A percentile compares a stretch with the other conserved stretches of the same genome.
phyloP scores from a whole-genome alignment of 139 green algal genomes.

The Coelastrella sp. region DNA sequence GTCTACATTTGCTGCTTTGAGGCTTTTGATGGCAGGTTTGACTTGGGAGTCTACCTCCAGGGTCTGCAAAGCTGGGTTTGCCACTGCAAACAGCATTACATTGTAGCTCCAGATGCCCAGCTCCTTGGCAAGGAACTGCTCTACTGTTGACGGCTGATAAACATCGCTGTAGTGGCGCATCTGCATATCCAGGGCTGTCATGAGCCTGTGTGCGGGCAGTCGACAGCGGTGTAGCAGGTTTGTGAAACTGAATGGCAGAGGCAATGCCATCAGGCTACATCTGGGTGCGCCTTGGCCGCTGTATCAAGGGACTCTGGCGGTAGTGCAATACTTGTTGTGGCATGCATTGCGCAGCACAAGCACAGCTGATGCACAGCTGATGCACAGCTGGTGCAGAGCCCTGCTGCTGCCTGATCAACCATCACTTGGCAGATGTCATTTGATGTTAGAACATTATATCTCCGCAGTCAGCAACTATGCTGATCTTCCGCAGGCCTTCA shows the following conservation, averaged over 20 bases:
- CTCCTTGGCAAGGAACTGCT: slow-evolving; percentile 42
- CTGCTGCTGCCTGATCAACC: no score
- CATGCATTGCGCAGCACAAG: no score
- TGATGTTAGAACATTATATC: not conserved
- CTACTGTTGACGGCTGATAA: slow-evolving; percentile 46
- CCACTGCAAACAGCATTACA: slow-evolving; percentile 56
- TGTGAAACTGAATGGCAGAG: no score
- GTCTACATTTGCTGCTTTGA: slow-evolving; percentile 46
- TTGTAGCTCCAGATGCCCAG: slow-evolving; percentile 47
- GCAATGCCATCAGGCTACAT: no score
- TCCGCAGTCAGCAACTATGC: not conserved
- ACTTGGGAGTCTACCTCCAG: slow-evolving; percentile 30
- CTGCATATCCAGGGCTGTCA: slow-evolving; percentile 14
- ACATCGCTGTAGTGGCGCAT: slow-evolving; percentile 47
- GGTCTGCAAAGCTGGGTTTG: not conserved
- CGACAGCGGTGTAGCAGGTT: no score
- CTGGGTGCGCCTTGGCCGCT: no score
- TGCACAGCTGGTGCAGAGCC: no score
- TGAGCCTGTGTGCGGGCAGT: not conserved
- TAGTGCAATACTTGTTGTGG: no score
- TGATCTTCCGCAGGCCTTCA: not conserved
- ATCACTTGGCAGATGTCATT: no score
- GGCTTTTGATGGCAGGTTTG: slow-evolving; percentile 38
- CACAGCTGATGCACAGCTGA: no score
- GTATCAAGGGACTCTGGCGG: no score